Percentiles rank a stretch among this genome's conserved stretches.
Evolutionary conservation across 2,329 filamentous ascomycete species (phyloP).

Genomic region (Anisogramma anomala): DNA sequence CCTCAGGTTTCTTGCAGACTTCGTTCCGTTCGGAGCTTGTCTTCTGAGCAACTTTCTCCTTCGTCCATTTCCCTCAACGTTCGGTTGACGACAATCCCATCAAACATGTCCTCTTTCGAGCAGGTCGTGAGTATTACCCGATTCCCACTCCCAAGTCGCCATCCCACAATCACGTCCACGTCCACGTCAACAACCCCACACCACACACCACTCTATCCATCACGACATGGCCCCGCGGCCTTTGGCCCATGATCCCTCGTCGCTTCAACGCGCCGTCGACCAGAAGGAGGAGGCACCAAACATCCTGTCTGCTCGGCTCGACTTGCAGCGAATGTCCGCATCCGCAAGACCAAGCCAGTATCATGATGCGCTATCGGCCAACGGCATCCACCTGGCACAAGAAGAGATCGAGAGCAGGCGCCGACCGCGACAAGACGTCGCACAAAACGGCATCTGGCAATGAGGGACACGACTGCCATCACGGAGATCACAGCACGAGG

Average conservation of each 20-base stretch:
- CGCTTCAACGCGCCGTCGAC: slow-evolving; percentile 1
- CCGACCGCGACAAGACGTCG: too few species aligned
- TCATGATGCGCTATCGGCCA: too few species aligned
- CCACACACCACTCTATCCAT: neutral
- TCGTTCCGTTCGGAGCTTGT: slow-evolving; percentile 10
- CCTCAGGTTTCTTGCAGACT: slow-evolving; percentile 13
- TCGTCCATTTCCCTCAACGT: slow-evolving; percentile 15
- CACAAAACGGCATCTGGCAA: too few species aligned
- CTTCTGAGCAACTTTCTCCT: slow-evolving; percentile 19
- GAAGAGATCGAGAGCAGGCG: too few species aligned
- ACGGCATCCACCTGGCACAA: too few species aligned
- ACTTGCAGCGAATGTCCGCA: too few species aligned
- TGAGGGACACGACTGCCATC: too few species aligned
- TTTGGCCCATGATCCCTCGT: too few species aligned
- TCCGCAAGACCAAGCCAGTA: too few species aligned
- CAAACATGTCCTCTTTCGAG: slow-evolving; percentile 40
- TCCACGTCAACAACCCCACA: neutral
- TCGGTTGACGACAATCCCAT: slow-evolving; percentile 17
- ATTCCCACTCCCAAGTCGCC: slow-evolving; percentile 3
- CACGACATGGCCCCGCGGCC: too few species aligned
- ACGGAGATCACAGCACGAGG: neutral
- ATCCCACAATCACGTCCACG: neutral
- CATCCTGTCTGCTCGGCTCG: neutral
- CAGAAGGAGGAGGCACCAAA: neutral
- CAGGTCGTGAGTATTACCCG: slow-evolving; percentile 49